phyloP scores from a whole-genome alignment of 352 stramenopile genomes.

The Phytophthora pseudosyringae region DNA sequence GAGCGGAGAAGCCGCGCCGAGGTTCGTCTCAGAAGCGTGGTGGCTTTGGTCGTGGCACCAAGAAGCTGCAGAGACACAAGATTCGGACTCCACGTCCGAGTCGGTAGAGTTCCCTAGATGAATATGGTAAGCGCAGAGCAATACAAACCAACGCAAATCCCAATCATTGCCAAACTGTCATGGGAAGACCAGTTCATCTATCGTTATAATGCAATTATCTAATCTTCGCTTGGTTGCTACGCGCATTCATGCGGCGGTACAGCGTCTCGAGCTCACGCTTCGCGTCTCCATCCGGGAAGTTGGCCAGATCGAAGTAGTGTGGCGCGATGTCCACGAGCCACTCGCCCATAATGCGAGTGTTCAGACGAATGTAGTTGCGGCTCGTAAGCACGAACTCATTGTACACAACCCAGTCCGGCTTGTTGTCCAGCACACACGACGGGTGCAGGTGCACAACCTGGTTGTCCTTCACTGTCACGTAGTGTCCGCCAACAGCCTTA shows the following conservation, averaged over 20 bases:
- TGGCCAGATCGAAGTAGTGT: slow-evolving; percentile 98
- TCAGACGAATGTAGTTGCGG: slow-evolving; percentile 99
- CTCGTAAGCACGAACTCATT: slow-evolving; percentile 99
- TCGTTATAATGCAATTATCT: slow-evolving; percentile 40
- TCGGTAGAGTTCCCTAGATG: slow-evolving; percentile 7
- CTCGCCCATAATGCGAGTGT: slow-evolving; percentile 94
- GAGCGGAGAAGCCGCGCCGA: slow-evolving; percentile 20
- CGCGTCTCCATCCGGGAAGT: slow-evolving; percentile 97
- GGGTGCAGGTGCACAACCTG: slow-evolving; percentile 98
- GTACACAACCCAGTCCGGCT: slow-evolving; percentile 98
- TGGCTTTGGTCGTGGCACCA: slow-evolving; percentile 49
- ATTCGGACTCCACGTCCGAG: slow-evolving; percentile 42
- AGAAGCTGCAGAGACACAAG: slow-evolving; percentile 68
- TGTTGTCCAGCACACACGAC: slow-evolving; percentile 95
- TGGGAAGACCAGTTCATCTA: slow-evolving; percentile 35
- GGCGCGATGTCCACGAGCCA: slow-evolving; percentile 94
- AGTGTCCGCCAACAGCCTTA: slow-evolving; percentile 89
- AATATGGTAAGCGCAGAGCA: not conserved
- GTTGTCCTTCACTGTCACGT: slow-evolving; percentile 99
- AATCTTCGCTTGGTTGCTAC: slow-evolving; percentile 42
- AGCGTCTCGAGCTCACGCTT: slow-evolving; percentile 95
- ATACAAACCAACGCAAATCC: slow-evolving; percentile 14
- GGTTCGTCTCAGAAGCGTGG: slow-evolving; percentile 19
- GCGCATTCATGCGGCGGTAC: slow-evolving; percentile 65
- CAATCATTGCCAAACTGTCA: slow-evolving; percentile 8